Percentiles rank a stretch among this genome's conserved stretches.
Conservation (phyloP, 192 early-diverging fungal genomes). For the Rhizophagus prolifer region DNA sequence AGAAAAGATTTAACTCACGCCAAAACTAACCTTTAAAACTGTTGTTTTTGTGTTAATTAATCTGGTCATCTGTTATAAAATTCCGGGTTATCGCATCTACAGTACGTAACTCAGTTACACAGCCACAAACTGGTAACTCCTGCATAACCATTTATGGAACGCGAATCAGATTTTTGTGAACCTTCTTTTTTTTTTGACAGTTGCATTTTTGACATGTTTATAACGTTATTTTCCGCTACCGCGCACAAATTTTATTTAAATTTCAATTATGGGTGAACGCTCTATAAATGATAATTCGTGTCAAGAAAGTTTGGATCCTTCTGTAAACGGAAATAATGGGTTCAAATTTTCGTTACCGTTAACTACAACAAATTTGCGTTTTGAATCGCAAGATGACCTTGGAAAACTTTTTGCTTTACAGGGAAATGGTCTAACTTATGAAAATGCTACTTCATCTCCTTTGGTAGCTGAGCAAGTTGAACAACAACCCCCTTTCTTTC, state of each 20-base stretch:
- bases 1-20: neutral
- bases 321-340: neutral
- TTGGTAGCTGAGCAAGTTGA: neutral
- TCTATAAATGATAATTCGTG: neutral
- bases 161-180: too few relatives aligned
- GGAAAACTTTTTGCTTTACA: constrained; percentile 14
- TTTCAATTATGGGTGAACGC: neutral
- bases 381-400: constrained; percentile 15
- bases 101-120: too few relatives aligned
- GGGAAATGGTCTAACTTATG: neutral
- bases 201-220: too few relatives aligned
- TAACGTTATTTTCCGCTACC: too few relatives aligned
- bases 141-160: too few relatives aligned
- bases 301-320: neutral
- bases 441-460: constrained; percentile 1
- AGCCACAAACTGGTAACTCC: too few relatives aligned
- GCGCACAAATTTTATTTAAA: neutral
- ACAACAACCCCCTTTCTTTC: constrained; percentile 5
- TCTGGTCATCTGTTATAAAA: too few relatives aligned
- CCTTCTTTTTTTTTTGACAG: too few relatives aligned
- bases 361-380: constrained; percentile 20
- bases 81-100: too few relatives aligned
- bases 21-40: too few relatives aligned
- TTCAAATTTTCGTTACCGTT: constrained; percentile 6
- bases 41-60: too few relatives aligned